These are phyloP conservation scores for Proliferodiscus dingleyae DNA, from an alignment of 2,329 filamentous ascomycete genomes.

Conservation along the genomic window DNA sequence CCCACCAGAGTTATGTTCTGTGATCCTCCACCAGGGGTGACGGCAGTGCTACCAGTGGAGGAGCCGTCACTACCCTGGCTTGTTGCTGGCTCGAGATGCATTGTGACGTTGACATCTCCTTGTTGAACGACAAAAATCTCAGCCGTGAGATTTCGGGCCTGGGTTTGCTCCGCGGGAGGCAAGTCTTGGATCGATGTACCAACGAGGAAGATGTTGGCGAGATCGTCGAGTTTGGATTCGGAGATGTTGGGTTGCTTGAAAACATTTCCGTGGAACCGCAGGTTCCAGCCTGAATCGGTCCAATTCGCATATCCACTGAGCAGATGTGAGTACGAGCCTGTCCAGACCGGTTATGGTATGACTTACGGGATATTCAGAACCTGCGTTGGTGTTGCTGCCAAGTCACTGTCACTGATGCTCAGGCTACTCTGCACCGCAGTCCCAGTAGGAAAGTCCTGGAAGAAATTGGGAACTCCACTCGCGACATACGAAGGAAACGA, in stretches of 20 bases:
- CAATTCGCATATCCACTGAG: constrained; percentile 65
- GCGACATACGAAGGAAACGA: constrained; percentile 55
- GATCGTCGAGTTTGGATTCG: constrained; percentile 57
- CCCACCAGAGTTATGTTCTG: constrained; percentile 62
- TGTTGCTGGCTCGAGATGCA: constrained; percentile 56
- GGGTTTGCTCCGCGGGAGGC: constrained; percentile 51
- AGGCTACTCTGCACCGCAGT: constrained; percentile 55
- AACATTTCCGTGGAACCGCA: constrained; percentile 74
- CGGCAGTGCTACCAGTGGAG: constrained; percentile 44
- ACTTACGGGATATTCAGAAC: constrained; percentile 63
- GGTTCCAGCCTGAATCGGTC: constrained; percentile 72
- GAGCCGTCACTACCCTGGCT: constrained; percentile 46
- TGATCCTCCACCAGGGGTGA: constrained; percentile 51
- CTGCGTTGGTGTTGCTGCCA: constrained; percentile 61
- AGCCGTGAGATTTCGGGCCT: constrained; percentile 69
- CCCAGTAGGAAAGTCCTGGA: constrained; percentile 61
- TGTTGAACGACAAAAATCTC: constrained; percentile 75
- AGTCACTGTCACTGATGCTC: constrained; percentile 51
- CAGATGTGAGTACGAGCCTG: constrained; percentile 10
- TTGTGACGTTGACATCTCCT: constrained; percentile 54
- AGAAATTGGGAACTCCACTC: constrained; percentile 63
- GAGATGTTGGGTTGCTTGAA: constrained; percentile 71
- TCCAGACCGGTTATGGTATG: too few species aligned
- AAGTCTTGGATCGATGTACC: constrained; percentile 57
- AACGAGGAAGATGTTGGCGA: constrained; percentile 68